Conservation (phyloP, 2,329 filamentous ascomycete genomes). For the Cercospora citrullina region DNA sequence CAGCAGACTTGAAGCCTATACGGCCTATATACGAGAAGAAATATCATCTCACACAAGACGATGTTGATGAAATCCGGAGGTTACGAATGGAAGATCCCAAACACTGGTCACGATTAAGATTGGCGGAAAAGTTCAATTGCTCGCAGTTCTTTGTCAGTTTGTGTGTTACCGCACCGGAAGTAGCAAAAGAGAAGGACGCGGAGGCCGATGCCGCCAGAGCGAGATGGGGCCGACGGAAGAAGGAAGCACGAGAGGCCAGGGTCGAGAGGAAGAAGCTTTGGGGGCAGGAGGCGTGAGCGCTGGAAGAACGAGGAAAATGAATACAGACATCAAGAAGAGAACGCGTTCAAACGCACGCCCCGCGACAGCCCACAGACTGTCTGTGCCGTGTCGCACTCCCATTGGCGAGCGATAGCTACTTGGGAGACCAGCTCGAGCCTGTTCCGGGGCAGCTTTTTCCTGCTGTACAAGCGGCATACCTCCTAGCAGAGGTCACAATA, state of each 20-base stretch:
- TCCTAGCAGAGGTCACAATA: neutral
- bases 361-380: neutral
- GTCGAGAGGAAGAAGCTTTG: conserved; percentile 60
- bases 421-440: neutral
- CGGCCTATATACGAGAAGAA: conserved; percentile 56
- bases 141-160: conserved; percentile 63
- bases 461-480: neutral
- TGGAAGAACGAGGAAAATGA: neutral
- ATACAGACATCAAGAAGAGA: neutral
- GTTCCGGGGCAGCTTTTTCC: neutral
- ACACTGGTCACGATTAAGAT: conserved; percentile 58
- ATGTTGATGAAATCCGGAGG: conserved; percentile 60
- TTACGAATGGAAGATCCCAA: conserved; percentile 58
- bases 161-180: conserved; percentile 54
- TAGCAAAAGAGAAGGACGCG: conserved; percentile 44
- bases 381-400: neutral
- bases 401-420: neutral
- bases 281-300: conserved; percentile 56
- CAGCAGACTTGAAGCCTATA: conserved; percentile 50
- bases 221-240: conserved; percentile 61
- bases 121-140: conserved; percentile 65
- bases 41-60: conserved; percentile 59
- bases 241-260: conserved; percentile 62
- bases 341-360: neutral
- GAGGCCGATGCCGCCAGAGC: conserved; percentile 57